phyloP scores from a whole-genome alignment of 345 rosid species.

The Eucalyptus erythrocorys region DNA sequence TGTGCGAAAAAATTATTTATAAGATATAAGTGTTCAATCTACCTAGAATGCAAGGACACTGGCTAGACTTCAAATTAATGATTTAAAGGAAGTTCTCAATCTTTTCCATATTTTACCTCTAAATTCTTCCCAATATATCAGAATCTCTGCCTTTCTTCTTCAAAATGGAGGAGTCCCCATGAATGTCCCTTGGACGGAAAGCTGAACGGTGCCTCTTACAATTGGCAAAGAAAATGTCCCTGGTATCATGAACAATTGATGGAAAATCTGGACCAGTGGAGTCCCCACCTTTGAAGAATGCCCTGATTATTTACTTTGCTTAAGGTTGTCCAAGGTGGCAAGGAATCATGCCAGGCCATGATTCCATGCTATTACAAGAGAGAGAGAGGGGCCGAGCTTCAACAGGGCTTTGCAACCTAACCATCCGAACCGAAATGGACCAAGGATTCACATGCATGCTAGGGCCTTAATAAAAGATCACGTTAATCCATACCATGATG shows the following conservation, averaged over 20 bases:
- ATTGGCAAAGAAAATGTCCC: not conserved
- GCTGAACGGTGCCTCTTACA: not conserved
- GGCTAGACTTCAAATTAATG: not conserved
- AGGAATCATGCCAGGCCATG: not conserved
- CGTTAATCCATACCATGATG: no score
- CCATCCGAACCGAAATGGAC: not conserved
- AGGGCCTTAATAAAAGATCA: no score
- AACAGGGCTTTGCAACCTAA: not conserved
- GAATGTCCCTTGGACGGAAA: not conserved
- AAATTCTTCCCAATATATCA: not conserved
- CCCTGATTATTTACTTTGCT: no score
- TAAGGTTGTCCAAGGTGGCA: not conserved
- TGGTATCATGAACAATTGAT: no score
- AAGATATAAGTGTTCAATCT: not conserved
- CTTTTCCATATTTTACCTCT: not conserved
- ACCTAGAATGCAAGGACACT: not conserved
- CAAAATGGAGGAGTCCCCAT: not conserved
- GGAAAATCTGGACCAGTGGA: not conserved
- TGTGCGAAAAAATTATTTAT: not conserved
- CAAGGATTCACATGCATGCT: not conserved
- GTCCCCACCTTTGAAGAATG: no score
- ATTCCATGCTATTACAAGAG: not conserved
- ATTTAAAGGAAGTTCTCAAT: not conserved
- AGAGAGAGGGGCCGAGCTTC: not conserved
- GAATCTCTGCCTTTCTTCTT: not conserved